These are phyloP conservation scores for Paecilomyces sp. DNA, from an alignment of 2,329 filamentous ascomycete genomes.

Conservation along the genomic window DNA sequence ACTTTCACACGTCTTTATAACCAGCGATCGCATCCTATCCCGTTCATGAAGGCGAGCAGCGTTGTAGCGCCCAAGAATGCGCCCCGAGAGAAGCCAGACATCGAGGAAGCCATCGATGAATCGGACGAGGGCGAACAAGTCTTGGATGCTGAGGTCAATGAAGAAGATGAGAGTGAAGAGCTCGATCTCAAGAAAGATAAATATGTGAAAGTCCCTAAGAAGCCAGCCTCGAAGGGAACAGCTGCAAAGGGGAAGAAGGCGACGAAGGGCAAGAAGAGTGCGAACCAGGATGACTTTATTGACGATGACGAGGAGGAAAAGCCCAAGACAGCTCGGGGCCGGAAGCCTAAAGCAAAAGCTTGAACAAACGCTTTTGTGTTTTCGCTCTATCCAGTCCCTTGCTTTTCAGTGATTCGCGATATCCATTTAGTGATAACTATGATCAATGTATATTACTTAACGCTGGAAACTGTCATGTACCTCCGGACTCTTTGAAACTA, in stretches of 20 bases:
- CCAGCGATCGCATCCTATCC: constrained; percentile 73
- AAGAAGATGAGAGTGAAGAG: constrained; percentile 66
- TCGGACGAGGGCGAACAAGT: constrained; percentile 68
- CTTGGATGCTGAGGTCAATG: constrained; percentile 45
- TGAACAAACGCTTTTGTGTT: neutral
- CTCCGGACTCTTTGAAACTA: neutral
- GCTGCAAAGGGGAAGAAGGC: constrained; percentile 33
- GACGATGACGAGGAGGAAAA: constrained; percentile 49
- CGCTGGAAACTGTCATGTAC: neutral
- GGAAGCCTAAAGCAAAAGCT: constrained; percentile 21
- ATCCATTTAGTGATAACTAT: neutral
- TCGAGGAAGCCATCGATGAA: constrained; percentile 94
- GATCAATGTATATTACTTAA: neutral
- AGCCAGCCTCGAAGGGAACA: constrained; percentile 42
- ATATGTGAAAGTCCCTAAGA: constrained; percentile 89
- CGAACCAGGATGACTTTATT: constrained; percentile 29
- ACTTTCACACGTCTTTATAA: constrained; percentile 93
- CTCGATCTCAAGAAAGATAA: constrained; percentile 90
- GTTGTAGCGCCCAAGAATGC: constrained; percentile 65
- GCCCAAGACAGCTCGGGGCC: constrained; percentile 43
- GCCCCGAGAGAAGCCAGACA: constrained; percentile 72
- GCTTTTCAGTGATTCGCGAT: neutral
- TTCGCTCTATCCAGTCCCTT: neutral
- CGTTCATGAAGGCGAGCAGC: constrained; percentile 90
- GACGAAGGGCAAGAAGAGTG: constrained; percentile 24